Percentiles rank a stretch among this genome's conserved stretches.
Evolutionary conservation across 2,329 filamentous ascomycete species (phyloP).

Genomic region (Colletotrichum sp.): DNA sequence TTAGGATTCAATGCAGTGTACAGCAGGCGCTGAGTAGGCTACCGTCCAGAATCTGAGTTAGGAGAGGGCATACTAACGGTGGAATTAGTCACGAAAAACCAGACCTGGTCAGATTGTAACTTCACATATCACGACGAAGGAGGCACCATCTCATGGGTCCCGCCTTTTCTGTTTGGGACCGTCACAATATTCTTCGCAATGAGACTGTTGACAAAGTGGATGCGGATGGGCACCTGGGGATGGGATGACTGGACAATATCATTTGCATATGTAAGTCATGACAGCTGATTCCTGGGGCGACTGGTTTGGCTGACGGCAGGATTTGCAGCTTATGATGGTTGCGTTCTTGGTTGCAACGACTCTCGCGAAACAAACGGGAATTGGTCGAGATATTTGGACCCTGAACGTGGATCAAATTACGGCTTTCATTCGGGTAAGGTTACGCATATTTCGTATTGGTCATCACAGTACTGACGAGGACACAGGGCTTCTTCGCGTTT

Average conservation of each 20-base stretch:
- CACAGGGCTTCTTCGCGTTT: constrained; percentile 10
- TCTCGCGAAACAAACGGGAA: not conserved
- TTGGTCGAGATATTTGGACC: constrained; percentile 11
- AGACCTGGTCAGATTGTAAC: constrained; percentile 2
- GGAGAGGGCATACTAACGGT: not conserved
- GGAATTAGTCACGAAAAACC: not conserved
- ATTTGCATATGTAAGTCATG: not conserved
- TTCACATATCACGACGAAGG: constrained; percentile 3
- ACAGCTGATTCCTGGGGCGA: not conserved
- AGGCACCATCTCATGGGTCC: not conserved
- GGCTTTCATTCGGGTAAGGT: not conserved
- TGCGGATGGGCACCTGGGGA: constrained; percentile 1
- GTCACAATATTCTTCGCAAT: not conserved
- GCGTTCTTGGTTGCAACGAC: not conserved
- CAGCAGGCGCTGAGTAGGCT: constrained; percentile 3
- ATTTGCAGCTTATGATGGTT: not conserved
- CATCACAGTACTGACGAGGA: not conserved
- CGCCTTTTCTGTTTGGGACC: not conserved
- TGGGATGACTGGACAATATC: constrained; percentile 8
- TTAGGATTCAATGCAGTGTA: constrained; percentile 9
- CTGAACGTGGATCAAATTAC: not conserved
- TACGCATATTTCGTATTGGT: not conserved
- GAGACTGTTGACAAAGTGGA: not conserved
- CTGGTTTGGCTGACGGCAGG: not conserved
- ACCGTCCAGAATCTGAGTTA: too few species aligned